A percentile compares a stretch with the other conserved stretches of the same genome.
Evolutionary conservation across 2,329 filamentous ascomycete genomes (phyloP).

Genomic region (Talaromyces pinophilus): DNA sequence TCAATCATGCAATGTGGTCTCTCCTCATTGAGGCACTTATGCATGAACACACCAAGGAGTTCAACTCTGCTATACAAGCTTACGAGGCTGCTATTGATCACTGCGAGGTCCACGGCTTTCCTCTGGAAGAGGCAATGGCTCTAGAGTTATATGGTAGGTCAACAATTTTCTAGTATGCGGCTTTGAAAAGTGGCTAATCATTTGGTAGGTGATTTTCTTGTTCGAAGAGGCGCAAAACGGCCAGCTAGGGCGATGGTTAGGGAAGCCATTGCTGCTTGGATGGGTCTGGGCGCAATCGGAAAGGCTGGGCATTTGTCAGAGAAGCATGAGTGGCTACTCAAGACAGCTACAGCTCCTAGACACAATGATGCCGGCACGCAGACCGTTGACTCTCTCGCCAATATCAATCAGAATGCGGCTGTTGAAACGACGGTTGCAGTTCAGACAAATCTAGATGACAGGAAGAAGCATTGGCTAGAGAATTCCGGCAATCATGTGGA

Average conservation of each 20-base stretch:
- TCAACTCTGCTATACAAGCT: conserved; percentile 47
- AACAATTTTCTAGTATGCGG: neutral
- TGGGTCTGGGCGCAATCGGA: conserved; percentile 58
- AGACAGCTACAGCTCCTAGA: conserved; percentile 54
- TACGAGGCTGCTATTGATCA: conserved; percentile 59
- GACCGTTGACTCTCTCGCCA: conserved; percentile 54
- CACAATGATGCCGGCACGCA: conserved; percentile 59
- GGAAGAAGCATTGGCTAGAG: conserved; percentile 47
- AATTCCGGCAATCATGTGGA: conserved; percentile 42
- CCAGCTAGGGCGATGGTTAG: conserved; percentile 60
- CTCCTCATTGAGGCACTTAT: conserved; percentile 58
- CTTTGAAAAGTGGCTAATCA: conserved; percentile 7
- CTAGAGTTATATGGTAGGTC: conserved; percentile 59
- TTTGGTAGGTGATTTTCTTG: conserved; percentile 52
- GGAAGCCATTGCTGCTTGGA: conserved; percentile 61
- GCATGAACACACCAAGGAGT: conserved; percentile 51
- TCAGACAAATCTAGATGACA: conserved; percentile 39
- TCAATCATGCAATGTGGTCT: conserved; percentile 62
- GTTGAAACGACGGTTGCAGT: conserved; percentile 33
- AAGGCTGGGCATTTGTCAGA: conserved; percentile 60
- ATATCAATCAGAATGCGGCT: conserved; percentile 38
- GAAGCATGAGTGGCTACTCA: conserved; percentile 63
- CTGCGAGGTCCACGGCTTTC: conserved; percentile 58
- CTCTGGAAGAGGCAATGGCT: conserved; percentile 60
- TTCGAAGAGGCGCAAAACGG: conserved; percentile 58